Base-by-base conservation (phyloP, 164 flowering plant species). In the Vitis cinerea region DNA sequence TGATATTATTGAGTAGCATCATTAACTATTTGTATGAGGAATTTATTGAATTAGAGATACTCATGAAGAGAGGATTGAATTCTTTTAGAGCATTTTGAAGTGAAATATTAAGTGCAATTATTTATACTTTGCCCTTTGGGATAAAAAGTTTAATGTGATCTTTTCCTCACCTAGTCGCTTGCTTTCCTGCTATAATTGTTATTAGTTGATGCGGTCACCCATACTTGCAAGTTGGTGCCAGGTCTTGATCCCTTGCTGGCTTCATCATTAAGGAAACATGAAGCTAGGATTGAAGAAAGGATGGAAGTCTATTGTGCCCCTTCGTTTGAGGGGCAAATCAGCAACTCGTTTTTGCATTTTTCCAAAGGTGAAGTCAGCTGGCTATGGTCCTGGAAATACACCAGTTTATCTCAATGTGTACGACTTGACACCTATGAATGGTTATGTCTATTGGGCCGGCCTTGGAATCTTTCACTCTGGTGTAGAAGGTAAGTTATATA, bases 391-490 rank as follows among this genome's bases (percentile, higher is more conserved):
- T 27, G 91, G 91, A 29, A 81, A 70, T 58, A 63, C 93, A 13
- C 97, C 97, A 16, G 99, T 95, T 55, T 90, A 90, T 82, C 94
- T 95, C 64, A 95, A 95, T 74, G 97, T 95, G 10, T 95, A 95
- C 80, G 99, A 93, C 81, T 80, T 95, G 77, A 93, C 99, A 31
- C 93, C 98, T 23, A 85, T 91, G 86, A 95, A 95, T 80, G 92
- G 94, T 64, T 95, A 93, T 75, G 78, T 85, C 52, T 90, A 93
- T 50, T 95, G 99, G 99, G 97, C 91, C 50, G 99, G 99, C 66
- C 80, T 95, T 31, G 99, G 99, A 3, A 86, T 93, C 68, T 95
- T 86, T 82, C 99, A 95, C 80, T 90, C 98, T 65, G 99, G 99
- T 65, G 90, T 95, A 7, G 99, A 95, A 91, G 99, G 99, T 93